Percentiles rank a stretch among this genome's conserved stretches.
Conservation (phyloP, 345 rosid genomes). For the Carallia brachiata region DNA sequence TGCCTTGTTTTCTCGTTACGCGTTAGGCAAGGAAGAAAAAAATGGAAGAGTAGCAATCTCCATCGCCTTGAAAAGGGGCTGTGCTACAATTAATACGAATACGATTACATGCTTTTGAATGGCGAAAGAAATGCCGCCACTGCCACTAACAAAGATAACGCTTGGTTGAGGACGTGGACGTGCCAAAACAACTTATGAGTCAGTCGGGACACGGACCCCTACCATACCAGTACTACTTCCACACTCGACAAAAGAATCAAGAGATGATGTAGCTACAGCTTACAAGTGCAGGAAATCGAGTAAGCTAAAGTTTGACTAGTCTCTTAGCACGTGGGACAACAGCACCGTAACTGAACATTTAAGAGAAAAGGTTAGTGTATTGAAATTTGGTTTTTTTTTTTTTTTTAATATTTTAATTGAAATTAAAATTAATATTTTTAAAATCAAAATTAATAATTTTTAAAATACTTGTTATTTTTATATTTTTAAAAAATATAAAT, state of each 20-base stretch:
- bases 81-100: not conserved
- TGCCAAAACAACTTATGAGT: constrained; percentile 1
- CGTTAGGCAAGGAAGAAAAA: too few relatives aligned
- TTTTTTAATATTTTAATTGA: too few relatives aligned
- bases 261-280: not conserved
- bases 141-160: not conserved
- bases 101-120: constrained; percentile 8
- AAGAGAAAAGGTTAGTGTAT: too few relatives aligned
- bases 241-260: not conserved
- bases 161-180: constrained; percentile 2
- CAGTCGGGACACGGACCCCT: constrained; percentile 19
- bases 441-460: too few relatives aligned
- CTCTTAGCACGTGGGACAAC: not conserved
- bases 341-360: not conserved
- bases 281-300: not conserved
- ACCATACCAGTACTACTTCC: constrained; percentile 9
- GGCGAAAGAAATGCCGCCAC: constrained; percentile 18
- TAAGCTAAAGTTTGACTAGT: constrained; percentile 30
- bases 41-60: too few relatives aligned
- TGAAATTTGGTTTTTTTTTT: too few relatives aligned
- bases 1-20: too few relatives aligned
- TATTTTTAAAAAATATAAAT: too few relatives aligned
- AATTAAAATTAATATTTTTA: too few relatives aligned
- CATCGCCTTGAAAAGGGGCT: too few relatives aligned
- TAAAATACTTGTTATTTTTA: too few relatives aligned